A percentile compares a stretch with the other conserved stretches of the same genome.
phyloP scores from a whole-genome alignment of 2,329 filamentous ascomycete species.

The Ophiosphaerella narmari region DNA sequence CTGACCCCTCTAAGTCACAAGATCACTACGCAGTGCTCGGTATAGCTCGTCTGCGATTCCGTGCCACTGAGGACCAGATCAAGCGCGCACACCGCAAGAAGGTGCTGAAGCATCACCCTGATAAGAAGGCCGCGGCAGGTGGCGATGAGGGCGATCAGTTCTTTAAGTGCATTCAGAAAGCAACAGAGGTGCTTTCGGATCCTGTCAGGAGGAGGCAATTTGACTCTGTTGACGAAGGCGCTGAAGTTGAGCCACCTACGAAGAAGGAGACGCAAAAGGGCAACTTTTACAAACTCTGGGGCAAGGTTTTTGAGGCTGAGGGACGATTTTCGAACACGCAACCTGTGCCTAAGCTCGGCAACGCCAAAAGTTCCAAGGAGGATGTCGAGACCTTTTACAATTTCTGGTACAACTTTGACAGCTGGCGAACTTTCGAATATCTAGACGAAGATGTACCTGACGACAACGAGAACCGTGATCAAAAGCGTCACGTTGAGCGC shows the following conservation, averaged over 20 bases:
- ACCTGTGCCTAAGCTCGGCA: slow-evolving; percentile 84
- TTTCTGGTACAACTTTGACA: slow-evolving; percentile 99
- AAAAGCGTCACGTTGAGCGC: slow-evolving; percentile 96
- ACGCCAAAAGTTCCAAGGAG: slow-evolving; percentile 82
- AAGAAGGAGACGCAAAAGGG: slow-evolving; percentile 88
- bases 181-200: slow-evolving; percentile 89
- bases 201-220: slow-evolving; percentile 91
- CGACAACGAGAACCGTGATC: slow-evolving; percentile 98
- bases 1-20: slow-evolving; percentile 64
- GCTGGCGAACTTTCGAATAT: slow-evolving; percentile 97
- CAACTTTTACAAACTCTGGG: slow-evolving; percentile 96
- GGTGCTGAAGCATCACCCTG: slow-evolving; percentile 97
- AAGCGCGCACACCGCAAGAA: slow-evolving; percentile 99
- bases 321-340: slow-evolving; percentile 89
- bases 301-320: slow-evolving; percentile 86
- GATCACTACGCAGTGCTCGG: slow-evolving; percentile 98
- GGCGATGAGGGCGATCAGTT: slow-evolving; percentile 92
- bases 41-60: slow-evolving; percentile 87
- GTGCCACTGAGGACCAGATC: slow-evolving; percentile 96
- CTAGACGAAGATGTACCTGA: slow-evolving; percentile 98
- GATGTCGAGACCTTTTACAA: slow-evolving; percentile 97
- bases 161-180: slow-evolving; percentile 99
- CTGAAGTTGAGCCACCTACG: slow-evolving; percentile 86
- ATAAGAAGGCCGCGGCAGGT: slow-evolving; percentile 95
- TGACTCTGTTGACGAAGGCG: slow-evolving; percentile 93